Evolutionary conservation across 805 yeast genomes (phyloP).

Genomic region (Naumovozyma castellii): DNA sequence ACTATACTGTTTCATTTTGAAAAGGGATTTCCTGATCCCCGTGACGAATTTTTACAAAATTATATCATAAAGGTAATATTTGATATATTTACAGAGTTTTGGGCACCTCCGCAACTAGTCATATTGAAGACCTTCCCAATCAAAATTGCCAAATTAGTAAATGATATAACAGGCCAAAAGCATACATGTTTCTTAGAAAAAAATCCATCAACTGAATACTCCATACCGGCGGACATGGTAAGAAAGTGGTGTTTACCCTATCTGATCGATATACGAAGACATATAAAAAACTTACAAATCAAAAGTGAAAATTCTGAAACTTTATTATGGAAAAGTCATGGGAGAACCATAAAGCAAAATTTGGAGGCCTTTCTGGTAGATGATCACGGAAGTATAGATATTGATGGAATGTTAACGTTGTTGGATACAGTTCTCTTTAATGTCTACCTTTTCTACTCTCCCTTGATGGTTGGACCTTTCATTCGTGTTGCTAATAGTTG

Average conservation of each 20-base stretch:
- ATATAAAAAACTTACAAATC: slow-evolving; percentile 24
- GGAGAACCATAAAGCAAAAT: slow-evolving; percentile 15
- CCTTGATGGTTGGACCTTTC: slow-evolving; percentile 72
- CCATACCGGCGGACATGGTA: slow-evolving; percentile 9
- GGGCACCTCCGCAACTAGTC: slow-evolving; percentile 52
- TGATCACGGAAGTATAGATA: slow-evolving; percentile 24
- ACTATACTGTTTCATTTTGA: slow-evolving; percentile 1
- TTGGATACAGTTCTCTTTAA: slow-evolving; percentile 75
- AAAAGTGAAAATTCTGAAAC: slow-evolving; percentile 3
- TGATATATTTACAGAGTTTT: slow-evolving; percentile 38
- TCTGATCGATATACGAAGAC: slow-evolving; percentile 42
- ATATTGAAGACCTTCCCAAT: slow-evolving; percentile 37
- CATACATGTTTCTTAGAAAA: slow-evolving; percentile 8
- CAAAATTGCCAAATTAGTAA: slow-evolving; percentile 19
- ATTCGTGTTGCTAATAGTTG: slow-evolving; percentile 70
- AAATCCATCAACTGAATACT: background rate
- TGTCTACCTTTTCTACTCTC: slow-evolving; percentile 60
- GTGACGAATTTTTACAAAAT: slow-evolving; percentile 9
- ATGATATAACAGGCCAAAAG: slow-evolving; percentile 9
- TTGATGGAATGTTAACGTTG: slow-evolving; percentile 33
- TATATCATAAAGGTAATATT: slow-evolving; percentile 16
- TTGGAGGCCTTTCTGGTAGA: slow-evolving; percentile 25
- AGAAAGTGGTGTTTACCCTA: slow-evolving; percentile 32
- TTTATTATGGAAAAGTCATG: slow-evolving; percentile 17
- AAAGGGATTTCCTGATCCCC: slow-evolving; percentile 1